phyloP scores from a whole-genome alignment of 495 filamentous ascomycete species.

The Eremomyces bilateralis region DNA sequence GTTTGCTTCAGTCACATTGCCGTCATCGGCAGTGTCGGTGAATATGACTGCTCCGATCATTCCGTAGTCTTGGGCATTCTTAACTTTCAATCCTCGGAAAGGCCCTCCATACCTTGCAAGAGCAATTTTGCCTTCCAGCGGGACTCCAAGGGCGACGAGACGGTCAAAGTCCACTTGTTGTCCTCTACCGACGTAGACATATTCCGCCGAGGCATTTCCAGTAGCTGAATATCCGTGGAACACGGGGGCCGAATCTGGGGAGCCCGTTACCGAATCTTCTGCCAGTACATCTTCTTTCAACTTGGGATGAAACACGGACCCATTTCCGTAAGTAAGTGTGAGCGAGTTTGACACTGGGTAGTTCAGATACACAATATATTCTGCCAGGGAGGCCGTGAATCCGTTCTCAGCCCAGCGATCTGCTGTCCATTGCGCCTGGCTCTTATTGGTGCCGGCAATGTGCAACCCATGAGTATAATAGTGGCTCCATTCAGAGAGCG shows the following conservation, averaged over 20 bases:
- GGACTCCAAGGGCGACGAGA: constrained; percentile 10
- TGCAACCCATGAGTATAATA: constrained; percentile 20
- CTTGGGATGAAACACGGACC: constrained; percentile 4
- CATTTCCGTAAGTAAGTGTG: constrained; percentile 9
- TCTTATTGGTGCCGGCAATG: constrained; percentile 19
- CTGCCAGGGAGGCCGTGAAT: constrained; percentile 8
- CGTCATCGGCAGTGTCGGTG: constrained; percentile 15
- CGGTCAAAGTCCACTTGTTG: constrained; percentile 14
- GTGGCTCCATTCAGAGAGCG: constrained; percentile 16
- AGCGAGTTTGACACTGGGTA: constrained; percentile 13
- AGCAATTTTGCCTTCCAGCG: constrained; percentile 18
- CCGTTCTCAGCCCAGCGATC: constrained; percentile 9
- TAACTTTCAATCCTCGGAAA: constrained; percentile 16
- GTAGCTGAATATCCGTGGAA: constrained; percentile 16
- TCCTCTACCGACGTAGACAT: constrained; percentile 15
- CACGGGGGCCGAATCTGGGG: constrained; percentile 11
- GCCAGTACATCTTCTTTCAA: constrained; percentile 13
- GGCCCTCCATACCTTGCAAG: constrained; percentile 15
- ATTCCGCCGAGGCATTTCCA: constrained; percentile 15
- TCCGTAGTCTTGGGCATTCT: constrained; percentile 14
- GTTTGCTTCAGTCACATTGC: constrained; percentile 15
- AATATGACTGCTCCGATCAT: constrained; percentile 18
- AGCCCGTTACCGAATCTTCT: constrained; percentile 12
- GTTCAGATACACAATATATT: constrained; percentile 14
- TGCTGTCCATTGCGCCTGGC: constrained; percentile 12